Base-by-base conservation (phyloP, 768 basidiomycete species). In the Mycena indigotica region DNA sequence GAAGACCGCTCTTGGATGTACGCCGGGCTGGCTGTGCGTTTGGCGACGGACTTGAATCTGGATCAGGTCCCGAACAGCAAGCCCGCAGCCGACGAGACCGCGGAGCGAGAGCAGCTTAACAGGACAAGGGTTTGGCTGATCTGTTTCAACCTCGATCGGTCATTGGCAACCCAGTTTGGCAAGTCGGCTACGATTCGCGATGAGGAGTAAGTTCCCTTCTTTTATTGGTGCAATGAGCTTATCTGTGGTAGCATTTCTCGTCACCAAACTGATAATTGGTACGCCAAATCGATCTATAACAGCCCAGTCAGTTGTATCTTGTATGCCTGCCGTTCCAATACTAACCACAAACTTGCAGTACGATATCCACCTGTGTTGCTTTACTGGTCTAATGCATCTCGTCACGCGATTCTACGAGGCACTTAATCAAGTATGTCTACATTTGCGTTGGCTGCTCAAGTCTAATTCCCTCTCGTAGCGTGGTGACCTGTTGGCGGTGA, bases 1-100 rank as follows among this genome's bases (percentile, higher is more conserved):
- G 92, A 95, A 64, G 93, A 95, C 67, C 80, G 92, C 28, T 90
- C 89, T 56, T 95, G 93, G 91, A 70, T 95, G 49, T 92, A 92
- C 66, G 89, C 91, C 4, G 93, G 93, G 21, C 83, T 94, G 60
- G 93, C 92, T 1, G 87, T 93, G 28, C 85, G 91, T 84, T 88
- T 95, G 68, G 94, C 93, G 3, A 94, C 92, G 2, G 94, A 95
- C 67, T 77, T 96, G 40, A 94, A 94, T 68, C 72, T 95, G 23
- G 92, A 93, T 64, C 84, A 87, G 48, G 84, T 83, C 8, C 75
- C 84, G 8, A 75, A 74, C 6, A 76, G 75, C 4, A 84, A 87
- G 63, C 81, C 86, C 8, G 46, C 12, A 25, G 19, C 8, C 46
- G 23, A 81, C 23, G 91, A 93, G 70, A 84, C 79, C 32, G 84